Conservation (phyloP, 1,284 basidiomycete species). For the Ustilago curta region DNA sequence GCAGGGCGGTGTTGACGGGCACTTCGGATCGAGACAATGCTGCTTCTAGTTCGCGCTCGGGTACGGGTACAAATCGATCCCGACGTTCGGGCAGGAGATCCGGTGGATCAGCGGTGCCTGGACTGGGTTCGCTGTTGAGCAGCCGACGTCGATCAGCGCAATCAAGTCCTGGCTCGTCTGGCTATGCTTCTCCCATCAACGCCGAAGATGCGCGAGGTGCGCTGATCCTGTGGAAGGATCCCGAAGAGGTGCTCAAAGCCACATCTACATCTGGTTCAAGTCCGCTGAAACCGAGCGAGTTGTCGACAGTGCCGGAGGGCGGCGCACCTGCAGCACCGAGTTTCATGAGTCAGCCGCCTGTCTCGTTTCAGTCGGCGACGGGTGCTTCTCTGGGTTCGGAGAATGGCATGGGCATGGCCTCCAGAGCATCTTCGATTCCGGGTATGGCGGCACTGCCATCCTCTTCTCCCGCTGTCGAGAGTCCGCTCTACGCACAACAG, state of each 20-base stretch:
- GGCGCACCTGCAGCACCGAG: conserved; percentile 3
- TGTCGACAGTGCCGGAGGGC: conserved; percentile 14
- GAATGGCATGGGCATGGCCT: background rate
- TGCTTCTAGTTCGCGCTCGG: conserved; percentile 22
- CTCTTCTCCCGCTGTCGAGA: conserved; percentile 20
- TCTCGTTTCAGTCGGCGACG: conserved; percentile 30
- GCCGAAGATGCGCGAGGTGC: conserved; percentile 43
- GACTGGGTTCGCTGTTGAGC: conserved; percentile 33
- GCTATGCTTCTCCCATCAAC: conserved; percentile 47
- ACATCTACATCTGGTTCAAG: conserved; percentile 17
- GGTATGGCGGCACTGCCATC: conserved; percentile 29
- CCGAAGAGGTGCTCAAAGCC: conserved; percentile 39
- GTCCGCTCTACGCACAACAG: conserved; percentile 48
- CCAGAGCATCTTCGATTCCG: conserved; percentile 4
- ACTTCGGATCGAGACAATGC: conserved; percentile 49
- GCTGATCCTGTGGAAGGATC: conserved; percentile 48
- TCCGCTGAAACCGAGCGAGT: conserved; percentile 24
- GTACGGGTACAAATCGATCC: conserved; percentile 14
- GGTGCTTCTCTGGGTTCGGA: background rate
- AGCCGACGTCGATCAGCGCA: conserved; percentile 35
- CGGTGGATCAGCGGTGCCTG: conserved; percentile 10
- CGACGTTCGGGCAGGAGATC: conserved; percentile 37
- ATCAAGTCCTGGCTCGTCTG: conserved; percentile 44
- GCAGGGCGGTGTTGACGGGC: conserved; percentile 44
- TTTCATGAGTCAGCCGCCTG: conserved; percentile 40